Evolutionary conservation across 805 yeast genomes (phyloP), one percentile per base, ranked within the genome.

Genomic region (Vanderwaltozyma polyspora): DNA sequence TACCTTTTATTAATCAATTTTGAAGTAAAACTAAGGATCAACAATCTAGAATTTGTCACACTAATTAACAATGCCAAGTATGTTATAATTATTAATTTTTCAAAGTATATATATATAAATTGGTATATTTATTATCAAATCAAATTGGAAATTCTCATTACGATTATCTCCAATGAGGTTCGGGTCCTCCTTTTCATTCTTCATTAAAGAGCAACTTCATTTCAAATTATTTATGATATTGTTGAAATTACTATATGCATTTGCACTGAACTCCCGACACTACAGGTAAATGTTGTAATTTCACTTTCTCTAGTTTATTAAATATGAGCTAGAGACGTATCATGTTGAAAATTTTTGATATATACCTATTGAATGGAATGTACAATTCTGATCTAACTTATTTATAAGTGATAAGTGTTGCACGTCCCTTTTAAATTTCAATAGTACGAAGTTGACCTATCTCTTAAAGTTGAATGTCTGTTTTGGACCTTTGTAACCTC

Each of bases 201-300:
- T 33, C n/a, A 14, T 4, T 13, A 29, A 7, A 28, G n/a, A 19
- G n/a, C 16, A 18, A 26, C 13, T 25, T 28, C 17, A 12, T 6
- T 12, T 11, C 16, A 12, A 29, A 23, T 21, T 13, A 12, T 8
- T 13, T 11, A 11, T 14, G 10, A 23, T 24, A 10, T 15, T 16
- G 16, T 27, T 28, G 28, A 19, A 22, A 13, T 22, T 12, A 8
- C 15, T 11, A 21, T 12, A 19, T 23, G 40, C 44, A 46, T 57
- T 64, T 74, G 70, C 72, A 62, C 78, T 77, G 80, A 77, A 79
- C 54, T 63, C 87, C 87, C 84, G 89, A 79, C 89, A 79, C 89
- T 79, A 78, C 80, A 74, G 79, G 45, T 40, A 46, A 49, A 45
- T n/a, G n/a, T 9, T 12, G 15, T 9, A 13, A 3, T 13, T 11